Base-by-base conservation (phyloP, 1,284 basidiomycete genomes). In the Marasmius oreades region DNA sequence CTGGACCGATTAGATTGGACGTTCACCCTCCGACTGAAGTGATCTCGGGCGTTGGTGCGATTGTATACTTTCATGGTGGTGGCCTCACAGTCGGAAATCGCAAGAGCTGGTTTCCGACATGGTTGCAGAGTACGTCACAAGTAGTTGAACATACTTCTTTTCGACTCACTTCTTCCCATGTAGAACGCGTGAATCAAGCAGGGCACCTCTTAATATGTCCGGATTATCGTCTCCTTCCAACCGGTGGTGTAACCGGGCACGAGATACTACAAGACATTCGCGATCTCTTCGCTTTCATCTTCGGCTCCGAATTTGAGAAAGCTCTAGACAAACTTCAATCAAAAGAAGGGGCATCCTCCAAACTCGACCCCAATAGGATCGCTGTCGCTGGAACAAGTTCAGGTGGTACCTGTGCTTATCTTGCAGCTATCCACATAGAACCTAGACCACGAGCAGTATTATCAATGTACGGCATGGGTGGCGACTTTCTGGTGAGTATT, bases 51-150 rank as follows among this genome's bases (percentile, higher is more conserved):
- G 14, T 24, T n/a, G 31, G 47, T 39, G 73, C 76, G 2, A 65
- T 87, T 1, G 64, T 87, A 4, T 86, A 82, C 65, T 87, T 86
- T 58, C 85, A 87, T 61, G 85, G 79, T 7, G 85, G 85, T 11
- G 84, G 83, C 4, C 67, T 87, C 28, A 77, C 80, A 0, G 81
- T 81, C 14, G 85, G 84, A 4, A 79, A 80, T 58, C 74, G 78
- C 51, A 65, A 63, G 34, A 82, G 79, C 64, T 86, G 83, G 81
- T 82, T 86, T 64, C 85, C 85, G 1, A 61, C 55, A 20, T 87
- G 85, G 85, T 69, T 88, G 18, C 68, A 78, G 50, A 74, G 85
- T 86, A 50, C 20, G 18, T 1, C 12, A 11, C 14, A 34, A 12
- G 1, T 12, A 8, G 22, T 43, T 18, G 1, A 39, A 14, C 12